These are phyloP conservation scores for Ganoderma sinense DNA, from an alignment of 1,284 basidiomycete genomes.

Conservation along the genomic window DNA sequence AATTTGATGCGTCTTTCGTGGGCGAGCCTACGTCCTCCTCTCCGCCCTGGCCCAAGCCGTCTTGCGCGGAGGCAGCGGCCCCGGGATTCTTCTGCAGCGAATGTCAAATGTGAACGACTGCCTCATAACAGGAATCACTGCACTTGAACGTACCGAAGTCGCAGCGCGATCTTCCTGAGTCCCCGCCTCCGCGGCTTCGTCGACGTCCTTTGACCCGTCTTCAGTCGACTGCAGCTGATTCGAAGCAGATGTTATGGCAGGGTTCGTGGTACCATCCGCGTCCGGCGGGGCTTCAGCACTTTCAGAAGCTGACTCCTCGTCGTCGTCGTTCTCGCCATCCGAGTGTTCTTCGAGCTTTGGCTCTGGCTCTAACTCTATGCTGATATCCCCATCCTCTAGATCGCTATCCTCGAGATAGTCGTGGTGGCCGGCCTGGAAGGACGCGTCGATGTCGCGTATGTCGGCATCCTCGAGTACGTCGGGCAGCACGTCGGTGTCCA, in stretches of 20 bases:
- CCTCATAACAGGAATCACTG: neutral
- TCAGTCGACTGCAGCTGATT: neutral
- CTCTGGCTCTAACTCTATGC: neutral
- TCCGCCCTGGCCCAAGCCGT: neutral
- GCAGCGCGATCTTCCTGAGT: neutral
- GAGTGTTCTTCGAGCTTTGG: neutral
- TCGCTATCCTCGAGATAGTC: conserved; percentile 22
- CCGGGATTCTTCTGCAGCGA: neutral
- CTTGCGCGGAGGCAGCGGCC: neutral
- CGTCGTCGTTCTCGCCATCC: neutral
- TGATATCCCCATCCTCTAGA: conserved; percentile 17
- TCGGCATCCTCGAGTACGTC: neutral
- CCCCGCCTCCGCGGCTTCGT: neutral
- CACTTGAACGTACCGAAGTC: neutral
- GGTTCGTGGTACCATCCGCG: neutral
- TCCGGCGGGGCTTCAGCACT: too few relatives aligned
- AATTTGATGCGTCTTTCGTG: neutral
- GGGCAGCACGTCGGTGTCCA: neutral
- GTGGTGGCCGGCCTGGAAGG: neutral
- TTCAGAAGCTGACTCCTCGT: too few relatives aligned
- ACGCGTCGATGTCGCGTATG: neutral
- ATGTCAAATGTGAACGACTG: neutral
- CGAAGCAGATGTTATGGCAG: neutral
- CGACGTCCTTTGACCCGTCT: neutral
- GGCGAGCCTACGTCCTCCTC: neutral